Percentiles rank a stretch among this genome's conserved stretches.
These are phyloP conservation scores for Trifolium pratense DNA, from an alignment of 306 rosid species.

Conservation along the genomic window DNA sequence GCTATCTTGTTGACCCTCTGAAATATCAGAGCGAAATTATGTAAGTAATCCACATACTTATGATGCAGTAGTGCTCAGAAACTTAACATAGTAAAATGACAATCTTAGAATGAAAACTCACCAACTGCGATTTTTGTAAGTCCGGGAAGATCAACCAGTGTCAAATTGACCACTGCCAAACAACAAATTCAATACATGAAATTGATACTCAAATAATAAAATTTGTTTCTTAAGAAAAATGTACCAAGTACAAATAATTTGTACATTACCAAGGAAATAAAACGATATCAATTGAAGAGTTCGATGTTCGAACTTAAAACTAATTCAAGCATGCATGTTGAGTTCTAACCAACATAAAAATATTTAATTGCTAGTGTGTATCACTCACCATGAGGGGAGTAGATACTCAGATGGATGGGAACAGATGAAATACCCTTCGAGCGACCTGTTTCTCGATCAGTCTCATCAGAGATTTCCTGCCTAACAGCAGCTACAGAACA, in stretches of 20 bases:
- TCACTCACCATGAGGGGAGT: slow-evolving; percentile 88
- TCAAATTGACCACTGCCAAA: slow-evolving; percentile 94
- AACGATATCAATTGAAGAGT: background rate
- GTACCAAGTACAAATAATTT: background rate
- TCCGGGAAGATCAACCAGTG: slow-evolving; percentile 98
- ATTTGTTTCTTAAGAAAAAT: background rate
- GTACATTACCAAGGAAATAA: background rate
- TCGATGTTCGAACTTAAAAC: slow-evolving; percentile 49
- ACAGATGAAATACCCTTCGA: slow-evolving; percentile 82
- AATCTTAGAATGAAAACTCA: slow-evolving; percentile 54
- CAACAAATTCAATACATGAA: slow-evolving; percentile 43
- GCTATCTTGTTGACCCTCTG: slow-evolving; percentile 95
- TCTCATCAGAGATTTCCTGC: slow-evolving; percentile 94
- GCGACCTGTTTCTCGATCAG: slow-evolving; percentile 98
- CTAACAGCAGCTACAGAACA: slow-evolving; percentile 85
- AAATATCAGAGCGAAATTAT: slow-evolving; percentile 33
- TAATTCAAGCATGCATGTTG: slow-evolving; percentile 54
- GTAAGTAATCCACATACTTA: slow-evolving; percentile 25
- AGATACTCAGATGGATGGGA: slow-evolving; percentile 96
- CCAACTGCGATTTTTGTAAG: slow-evolving; percentile 98
- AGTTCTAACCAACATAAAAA: slow-evolving; percentile 42
- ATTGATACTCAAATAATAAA: slow-evolving; percentile 28
- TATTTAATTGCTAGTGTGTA: slow-evolving; percentile 15
- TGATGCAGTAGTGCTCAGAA: background rate
- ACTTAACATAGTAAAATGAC: slow-evolving; percentile 27